Base-by-base conservation (phyloP, 2,329 filamentous ascomycete species). In the Magnaporthiopsis incrustans region DNA sequence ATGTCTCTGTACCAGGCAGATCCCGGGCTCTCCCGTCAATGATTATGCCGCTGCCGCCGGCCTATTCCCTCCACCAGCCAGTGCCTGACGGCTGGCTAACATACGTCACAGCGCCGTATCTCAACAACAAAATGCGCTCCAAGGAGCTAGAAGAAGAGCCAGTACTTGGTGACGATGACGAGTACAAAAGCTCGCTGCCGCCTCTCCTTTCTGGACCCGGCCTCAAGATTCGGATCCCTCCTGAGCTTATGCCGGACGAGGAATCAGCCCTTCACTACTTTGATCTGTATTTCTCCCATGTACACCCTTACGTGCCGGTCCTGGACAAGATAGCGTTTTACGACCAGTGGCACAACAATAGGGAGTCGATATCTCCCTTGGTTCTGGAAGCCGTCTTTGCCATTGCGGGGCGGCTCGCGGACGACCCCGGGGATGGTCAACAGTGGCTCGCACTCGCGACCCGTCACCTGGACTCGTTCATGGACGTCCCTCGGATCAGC, bases 401-500 rank as follows among this genome's bases (percentile, higher is more conserved):
- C 15, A 95, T 96, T 72, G 89, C 92, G 4, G 91, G 91, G 11
- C 85, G 92, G 53, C 82, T 97, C 67, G 88, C 92, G 1, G 92
- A 95, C 68, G 91, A 96, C 68, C 89, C 91, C 5, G 84, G 89
- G 0, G 88, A 95, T 75, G 92, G 92, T 14, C 90, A 93, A 68
- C 92, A 95, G 75, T 98, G 95, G 95, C 85, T 98, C 61, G 92
- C 92, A 35, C 82, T 98, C 67, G 93, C 92, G 65, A 90, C 91
- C 33, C 89, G 90, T 73, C 94, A 98, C 71, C 90, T 94, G 68
- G 89, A 96, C 74, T 91, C 90, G 61, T 98, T 97, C 74, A 93
- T 96, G 84, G 94, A 97, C 71, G 87, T 94, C 30, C 92, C 94
- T 2, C 85, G 94, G 61, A 73, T 98, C 60, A 97, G 92, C 76